Conservation (phyloP, 257 asterid genomes). For the Orobanche coerulescens region DNA sequence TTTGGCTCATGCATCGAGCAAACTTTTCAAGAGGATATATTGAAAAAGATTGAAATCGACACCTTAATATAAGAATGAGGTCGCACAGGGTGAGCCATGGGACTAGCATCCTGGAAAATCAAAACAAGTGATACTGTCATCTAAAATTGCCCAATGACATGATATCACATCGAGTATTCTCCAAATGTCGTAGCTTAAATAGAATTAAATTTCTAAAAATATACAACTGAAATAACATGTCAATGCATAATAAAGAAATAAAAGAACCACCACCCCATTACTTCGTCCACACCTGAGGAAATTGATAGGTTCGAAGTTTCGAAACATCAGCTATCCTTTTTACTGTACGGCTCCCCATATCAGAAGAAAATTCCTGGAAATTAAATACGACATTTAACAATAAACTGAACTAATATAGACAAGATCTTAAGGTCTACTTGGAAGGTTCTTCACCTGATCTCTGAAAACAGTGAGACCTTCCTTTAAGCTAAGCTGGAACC, state of each 20-base stretch:
- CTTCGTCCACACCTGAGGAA: constrained; percentile 55
- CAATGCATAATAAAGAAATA: too few relatives aligned
- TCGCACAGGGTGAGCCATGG: constrained; percentile 88
- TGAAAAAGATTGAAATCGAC: constrained; percentile 2
- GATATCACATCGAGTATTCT: background rate
- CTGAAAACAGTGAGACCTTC: constrained; percentile 99
- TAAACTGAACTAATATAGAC: constrained; percentile 9
- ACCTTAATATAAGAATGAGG: constrained; percentile 86
- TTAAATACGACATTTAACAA: constrained; percentile 1
- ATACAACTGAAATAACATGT: background rate
- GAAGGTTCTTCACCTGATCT: constrained; percentile 57
- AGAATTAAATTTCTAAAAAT: background rate
- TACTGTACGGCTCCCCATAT: constrained; percentile 81
- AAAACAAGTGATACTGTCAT: constrained; percentile 16
- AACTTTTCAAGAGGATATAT: background rate
- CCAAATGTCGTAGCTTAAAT: background rate
- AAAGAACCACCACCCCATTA: background rate
- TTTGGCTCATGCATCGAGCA: background rate
- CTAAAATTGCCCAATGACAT: background rate
- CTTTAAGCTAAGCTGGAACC: constrained; percentile 99
- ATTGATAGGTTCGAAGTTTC: constrained; percentile 57
- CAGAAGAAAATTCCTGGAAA: constrained; percentile 75
- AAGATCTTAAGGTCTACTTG: background rate
- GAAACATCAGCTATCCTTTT: constrained; percentile 75
- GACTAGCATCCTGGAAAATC: constrained; percentile 72